phyloP scores from a whole-genome alignment of 345 rosid species.

The Trapa bicornis region DNA sequence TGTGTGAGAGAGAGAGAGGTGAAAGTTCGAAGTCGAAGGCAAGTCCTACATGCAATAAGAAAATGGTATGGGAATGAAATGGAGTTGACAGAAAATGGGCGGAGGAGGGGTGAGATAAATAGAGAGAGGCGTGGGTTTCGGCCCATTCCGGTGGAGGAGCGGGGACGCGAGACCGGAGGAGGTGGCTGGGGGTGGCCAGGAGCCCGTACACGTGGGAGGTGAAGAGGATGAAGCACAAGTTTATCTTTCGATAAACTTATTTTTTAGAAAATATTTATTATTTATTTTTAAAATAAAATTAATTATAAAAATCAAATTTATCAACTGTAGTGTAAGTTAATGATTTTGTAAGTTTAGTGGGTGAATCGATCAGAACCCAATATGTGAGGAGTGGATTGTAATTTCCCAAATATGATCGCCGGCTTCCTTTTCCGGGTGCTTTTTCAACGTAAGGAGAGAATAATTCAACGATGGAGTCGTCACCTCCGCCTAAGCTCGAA shows the following conservation, averaged over 20 bases:
- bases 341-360: background rate
- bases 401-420: background rate
- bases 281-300: no score
- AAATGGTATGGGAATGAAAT: background rate
- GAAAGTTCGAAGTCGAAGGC: background rate
- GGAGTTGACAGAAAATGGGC: constrained; percentile 2
- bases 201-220: constrained; percentile 16
- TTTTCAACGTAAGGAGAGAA: background rate
- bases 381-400: background rate
- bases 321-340: background rate
- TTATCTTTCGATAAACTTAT: no score
- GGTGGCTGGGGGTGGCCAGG: constrained; percentile 9
- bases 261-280: no score
- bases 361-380: background rate
- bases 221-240: no score
- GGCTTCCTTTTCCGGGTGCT: background rate
- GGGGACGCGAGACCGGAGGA: constrained; percentile 28
- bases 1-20: background rate
- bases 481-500: constrained; percentile 15
- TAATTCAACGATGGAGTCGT: constrained; percentile 20
- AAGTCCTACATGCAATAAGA: background rate
- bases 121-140: constrained; percentile 4
- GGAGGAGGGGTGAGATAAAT: constrained; percentile 7
- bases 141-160: constrained; percentile 2
- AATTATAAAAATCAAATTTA: no score